Evolutionary conservation across 1,284 basidiomycete genomes (phyloP), one percentile per base, ranked within the genome.

Genomic region (Pseudozyma sp.): DNA sequence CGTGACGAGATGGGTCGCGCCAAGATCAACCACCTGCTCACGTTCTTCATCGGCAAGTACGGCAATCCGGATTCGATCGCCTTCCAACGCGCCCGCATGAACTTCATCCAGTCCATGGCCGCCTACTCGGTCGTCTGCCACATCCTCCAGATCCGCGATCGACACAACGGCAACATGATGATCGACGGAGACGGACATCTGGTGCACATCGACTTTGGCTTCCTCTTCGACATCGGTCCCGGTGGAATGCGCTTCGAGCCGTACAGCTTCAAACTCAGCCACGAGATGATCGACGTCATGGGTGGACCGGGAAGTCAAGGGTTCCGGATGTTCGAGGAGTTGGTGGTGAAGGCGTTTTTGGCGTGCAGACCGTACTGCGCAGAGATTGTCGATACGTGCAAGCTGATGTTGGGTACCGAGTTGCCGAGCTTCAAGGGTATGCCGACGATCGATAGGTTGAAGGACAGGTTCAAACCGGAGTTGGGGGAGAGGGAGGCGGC

Each of bases 111-210:
- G 84, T 96, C 94, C 1, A 99, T 99, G 97, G 97, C 97, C 1
- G 97, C 94, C 17, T 99, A 99, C 86, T 97, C 94, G 37, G 91
- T 99, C n/a, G 93, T 94, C 11, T 99, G 96, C 85, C 98, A 97
- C 85, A 94, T 98, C 70, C 86, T 98, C 42, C 96, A 99, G 85
- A 94, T 98, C 86, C 96, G 97, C 86, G 97, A 99, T 84, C 87
- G 96, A 39, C 96, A 99, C 85, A 98, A 98, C 82, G 96, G 96
- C 19, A 99, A 99, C 84, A 98, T 98, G 81, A 97, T 99, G 95
- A 96, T 99, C 66, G 94, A 97, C 81, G 94, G 92, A 7, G 92
- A 95, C 68, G 96, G 96, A 0, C 94, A 97, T 82, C 93, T 99
- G 68, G 89, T 97, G 5, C 96, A 99, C 83, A 90, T 98, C 74